Conservation (phyloP, 2,329 filamentous ascomycete species). For the Dactylellina leptospora region DNA sequence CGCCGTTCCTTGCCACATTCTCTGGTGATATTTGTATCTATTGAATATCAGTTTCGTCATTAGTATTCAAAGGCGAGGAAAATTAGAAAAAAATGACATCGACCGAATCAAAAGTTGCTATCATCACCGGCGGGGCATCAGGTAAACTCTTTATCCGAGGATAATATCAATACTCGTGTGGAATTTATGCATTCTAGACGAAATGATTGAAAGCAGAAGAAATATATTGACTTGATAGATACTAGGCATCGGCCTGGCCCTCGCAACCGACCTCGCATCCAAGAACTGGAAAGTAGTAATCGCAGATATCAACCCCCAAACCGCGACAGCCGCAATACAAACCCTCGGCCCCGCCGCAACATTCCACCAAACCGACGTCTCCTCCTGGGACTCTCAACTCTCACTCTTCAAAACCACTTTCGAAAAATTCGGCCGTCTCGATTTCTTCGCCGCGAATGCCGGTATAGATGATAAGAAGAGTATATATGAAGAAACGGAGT, state of each 20-base stretch:
- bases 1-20: no score
- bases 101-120: slow-evolving; percentile 59
- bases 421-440: slow-evolving; percentile 61
- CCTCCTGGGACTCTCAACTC: slow-evolving; percentile 60
- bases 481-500: slow-evolving; percentile 58
- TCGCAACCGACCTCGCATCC: slow-evolving; percentile 61
- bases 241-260: slow-evolving; percentile 61
- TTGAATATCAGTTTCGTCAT: no score
- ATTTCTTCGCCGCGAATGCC: slow-evolving; percentile 63
- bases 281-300: slow-evolving; percentile 62
- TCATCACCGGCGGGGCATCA: slow-evolving; percentile 63
- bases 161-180: no score
- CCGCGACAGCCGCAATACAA: slow-evolving; percentile 21
- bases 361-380: slow-evolving; percentile 59
- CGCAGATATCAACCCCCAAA: slow-evolving; percentile 61
- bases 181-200: neutral
- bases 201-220: neutral
- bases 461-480: slow-evolving; percentile 61
- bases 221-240: neutral
- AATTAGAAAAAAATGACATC: neutral
- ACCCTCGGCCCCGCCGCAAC: slow-evolving; percentile 36
- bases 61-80: no score
- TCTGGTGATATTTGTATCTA: no score
- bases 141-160: no score
- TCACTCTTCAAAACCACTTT: slow-evolving; percentile 61